Base-by-base conservation (phyloP, 2,329 filamentous ascomycete genomes). In the Ciborinia camelliae region DNA sequence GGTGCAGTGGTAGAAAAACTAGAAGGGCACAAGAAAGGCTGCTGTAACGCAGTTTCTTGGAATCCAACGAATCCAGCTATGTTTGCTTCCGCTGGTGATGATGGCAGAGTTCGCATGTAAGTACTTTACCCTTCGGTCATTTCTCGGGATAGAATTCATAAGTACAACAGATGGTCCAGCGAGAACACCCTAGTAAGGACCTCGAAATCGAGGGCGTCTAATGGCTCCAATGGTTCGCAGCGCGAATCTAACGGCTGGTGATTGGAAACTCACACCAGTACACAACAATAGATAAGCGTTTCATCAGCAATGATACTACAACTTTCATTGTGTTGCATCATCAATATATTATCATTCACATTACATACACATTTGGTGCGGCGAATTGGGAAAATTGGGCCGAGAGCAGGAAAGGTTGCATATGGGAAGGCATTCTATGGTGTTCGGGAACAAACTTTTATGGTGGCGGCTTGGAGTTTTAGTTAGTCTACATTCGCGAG, bases 61-160 rank as follows among this genome's bases (percentile, higher is more conserved):
- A 95, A 94, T 72, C 93, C 95, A 1, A 82, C 80, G 14, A 86
- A 97, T 73, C 87, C 91, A 0, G 86, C 85, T 67, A 89, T 97
- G 80, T 91, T 97, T 77, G 95, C 92, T 20, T 94, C 92, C 15
- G 94, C 91, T 65, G 93, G 94, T 23, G 95, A 99, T 75, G 95
- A 98, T 73, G 82, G 84, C 62, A 87, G 84, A 74, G 88, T 98
- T 68, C 88, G 89, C 78, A 92, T 99, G 90, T 97, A 81, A 81
- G 90, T 80, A 66, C 20, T 50, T n/a, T 8, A 28, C 66, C 23
- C 41, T 32, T 18, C 14, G 14, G 28, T 54, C 48, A 23, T n/a
- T 47, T 37, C 45, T 20, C 51, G 26, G 8, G 10, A 54, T 52
- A 35, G 39, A 52, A 37, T n/a, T 64, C 41, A 55, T 63, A 39